Evolutionary conservation across 805 yeast genomes (phyloP), one percentile per base, ranked within the genome.

Genomic region (Sugiyamaella americana): DNA sequence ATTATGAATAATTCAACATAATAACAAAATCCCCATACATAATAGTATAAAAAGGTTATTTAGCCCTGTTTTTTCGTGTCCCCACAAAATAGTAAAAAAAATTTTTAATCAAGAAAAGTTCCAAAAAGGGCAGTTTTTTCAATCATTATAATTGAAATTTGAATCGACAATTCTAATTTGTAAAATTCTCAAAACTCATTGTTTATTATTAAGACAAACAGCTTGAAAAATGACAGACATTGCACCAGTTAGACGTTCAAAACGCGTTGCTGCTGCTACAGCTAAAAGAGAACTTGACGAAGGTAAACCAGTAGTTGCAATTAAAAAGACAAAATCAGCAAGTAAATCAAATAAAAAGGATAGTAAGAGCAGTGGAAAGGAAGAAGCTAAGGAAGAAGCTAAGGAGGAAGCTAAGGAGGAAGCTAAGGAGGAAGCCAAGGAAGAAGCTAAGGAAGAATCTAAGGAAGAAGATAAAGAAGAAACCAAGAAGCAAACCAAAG

Each of bases 401-500:
- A 51, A 51, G 22, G 45, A 18, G 26, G 46, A 43, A 20, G 30
- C 47, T 18, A 44, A 44, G 8, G 46, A 44, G 40, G 51, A 46
- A 21, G 46, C 47, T 17, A 37, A 43, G 36, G 52, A 34, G 36
- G 43, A 47, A 18, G 60, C 49, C 51, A 17, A 58, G 10, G 37
- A 18, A 4, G 13, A 10, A 13, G 22, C 43, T 5, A 35, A 21
- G 5, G 41, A 40, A 11, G n/a, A 32, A 5, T 13, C 39, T 5
- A 13, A 13, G 13, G 29, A 40, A 30, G 8, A 8, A 8, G 22
- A 32, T 18, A 44, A 44, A 30, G 49, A 38, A 18, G 41, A 47
- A 20, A 44, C 49, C 8, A 48, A 40, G 38, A 50, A 48, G 23
- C 40, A 48, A n/a, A 38, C 43, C 3, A 52, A 37, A 26, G 44